Evolutionary conservation across 306 rosid genomes (phyloP).

Genomic region (Dryas octopetala): DNA sequence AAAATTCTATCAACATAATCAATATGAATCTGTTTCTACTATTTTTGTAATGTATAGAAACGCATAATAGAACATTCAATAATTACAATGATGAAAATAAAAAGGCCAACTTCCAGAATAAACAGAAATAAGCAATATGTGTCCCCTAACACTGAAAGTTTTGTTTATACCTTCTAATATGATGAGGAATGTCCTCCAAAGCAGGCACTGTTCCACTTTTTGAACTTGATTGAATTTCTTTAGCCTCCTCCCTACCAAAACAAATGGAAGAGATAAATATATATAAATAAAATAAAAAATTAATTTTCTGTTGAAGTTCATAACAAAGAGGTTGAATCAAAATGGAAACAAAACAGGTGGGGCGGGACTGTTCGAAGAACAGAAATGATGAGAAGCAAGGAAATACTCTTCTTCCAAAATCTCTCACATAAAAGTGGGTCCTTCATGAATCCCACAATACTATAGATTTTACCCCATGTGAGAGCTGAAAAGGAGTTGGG

Average conservation of each 20-base stretch:
- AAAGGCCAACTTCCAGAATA: background rate
- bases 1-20: background rate
- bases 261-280: slow-evolving; percentile 2
- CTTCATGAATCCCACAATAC: background rate
- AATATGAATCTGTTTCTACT: background rate
- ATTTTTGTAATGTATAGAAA: background rate
- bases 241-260: slow-evolving; percentile 65
- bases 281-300: background rate
- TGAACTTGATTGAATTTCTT: slow-evolving; percentile 44
- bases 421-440: too few species aligned
- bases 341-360: background rate
- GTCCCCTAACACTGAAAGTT: background rate
- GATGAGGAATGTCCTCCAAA: slow-evolving; percentile 40
- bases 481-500: background rate
- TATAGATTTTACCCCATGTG: slow-evolving; percentile 7
- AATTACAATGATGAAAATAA: background rate
- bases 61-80: background rate
- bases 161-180: slow-evolving; percentile 55
- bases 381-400: background rate
- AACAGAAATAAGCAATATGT: background rate
- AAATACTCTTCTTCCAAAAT: background rate
- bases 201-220: slow-evolving; percentile 28
- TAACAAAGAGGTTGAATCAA: background rate
- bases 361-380: background rate
- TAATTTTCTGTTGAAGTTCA: background rate